phyloP scores from a whole-genome alignment of 345 rosid species.

The Gynandropsis gynandra region DNA sequence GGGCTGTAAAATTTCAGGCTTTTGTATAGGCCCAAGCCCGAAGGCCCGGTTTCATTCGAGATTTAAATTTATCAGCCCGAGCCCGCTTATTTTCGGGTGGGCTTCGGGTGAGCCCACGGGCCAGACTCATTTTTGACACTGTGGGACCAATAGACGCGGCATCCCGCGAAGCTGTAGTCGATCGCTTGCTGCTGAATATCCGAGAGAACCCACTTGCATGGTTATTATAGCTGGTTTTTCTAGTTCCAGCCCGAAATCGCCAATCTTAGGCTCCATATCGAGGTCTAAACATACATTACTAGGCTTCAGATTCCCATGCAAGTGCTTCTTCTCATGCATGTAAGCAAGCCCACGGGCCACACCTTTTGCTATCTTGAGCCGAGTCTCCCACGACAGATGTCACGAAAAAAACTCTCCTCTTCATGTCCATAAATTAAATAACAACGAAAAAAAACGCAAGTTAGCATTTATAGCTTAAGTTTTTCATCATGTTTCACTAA shows the following conservation, averaged over 20 bases:
- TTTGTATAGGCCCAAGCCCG: no score
- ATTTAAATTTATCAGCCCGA: no score
- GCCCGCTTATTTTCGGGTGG: no score
- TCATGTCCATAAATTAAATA: constrained; percentile 31
- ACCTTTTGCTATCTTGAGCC: no score
- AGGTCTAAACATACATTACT: constrained; percentile 62
- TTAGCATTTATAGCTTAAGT: neutral
- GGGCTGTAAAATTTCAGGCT: no score
- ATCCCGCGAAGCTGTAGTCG: constrained; percentile 45
- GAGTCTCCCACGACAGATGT: constrained; percentile 83
- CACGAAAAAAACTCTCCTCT: constrained; percentile 82
- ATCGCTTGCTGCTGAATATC: constrained; percentile 76
- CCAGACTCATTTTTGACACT: no score
- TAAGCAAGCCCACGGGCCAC: constrained; percentile 74
- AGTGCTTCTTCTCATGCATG: constrained; percentile 87
- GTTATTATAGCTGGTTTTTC: constrained; percentile 55
- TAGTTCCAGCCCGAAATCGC: constrained; percentile 85
- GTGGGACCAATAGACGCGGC: constrained; percentile 27
- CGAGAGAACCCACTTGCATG: constrained; percentile 57
- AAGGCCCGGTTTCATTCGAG: no score
- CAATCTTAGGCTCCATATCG: constrained; percentile 72
- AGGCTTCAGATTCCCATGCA: constrained; percentile 83
- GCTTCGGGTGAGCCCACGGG: no score
- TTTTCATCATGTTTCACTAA: no score
- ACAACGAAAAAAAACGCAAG: constrained; percentile 11